phyloP scores from a whole-genome alignment of 208 protist genomes.

The Lotmaria passim region DNA sequence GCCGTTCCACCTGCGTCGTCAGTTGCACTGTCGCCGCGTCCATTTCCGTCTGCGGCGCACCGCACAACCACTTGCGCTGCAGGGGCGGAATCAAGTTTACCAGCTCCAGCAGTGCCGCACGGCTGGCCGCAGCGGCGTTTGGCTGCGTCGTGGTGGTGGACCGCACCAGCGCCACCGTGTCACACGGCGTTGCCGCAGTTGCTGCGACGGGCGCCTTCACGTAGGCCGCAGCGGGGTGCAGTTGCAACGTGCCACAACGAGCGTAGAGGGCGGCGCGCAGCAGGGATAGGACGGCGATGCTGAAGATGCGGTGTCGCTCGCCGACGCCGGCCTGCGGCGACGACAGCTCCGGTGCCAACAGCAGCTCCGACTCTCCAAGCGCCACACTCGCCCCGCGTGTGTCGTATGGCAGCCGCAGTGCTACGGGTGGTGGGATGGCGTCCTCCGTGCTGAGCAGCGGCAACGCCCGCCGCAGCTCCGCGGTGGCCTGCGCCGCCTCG shows the following conservation, averaged over 20 bases:
- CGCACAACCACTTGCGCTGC: slow-evolving; percentile 39
- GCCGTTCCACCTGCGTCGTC: slow-evolving; percentile 14
- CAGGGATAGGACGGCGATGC: slow-evolving; percentile 36
- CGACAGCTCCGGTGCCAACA: slow-evolving; percentile 57
- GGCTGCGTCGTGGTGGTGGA: slow-evolving; percentile 25
- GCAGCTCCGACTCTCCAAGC: slow-evolving; percentile 57
- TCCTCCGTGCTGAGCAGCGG: slow-evolving; percentile 44
- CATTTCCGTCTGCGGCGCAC: slow-evolving; percentile 25
- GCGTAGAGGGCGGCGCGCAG: slow-evolving; percentile 55
- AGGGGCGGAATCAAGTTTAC: slow-evolving; percentile 37
- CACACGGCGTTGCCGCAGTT: background rate
- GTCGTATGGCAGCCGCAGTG: slow-evolving; percentile 72
- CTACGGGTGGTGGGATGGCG: slow-evolving; percentile 54
- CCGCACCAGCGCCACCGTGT: too few species aligned
- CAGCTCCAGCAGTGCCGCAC: slow-evolving; percentile 21
- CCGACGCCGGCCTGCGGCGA: background rate
- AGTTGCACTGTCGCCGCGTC: slow-evolving; percentile 18
- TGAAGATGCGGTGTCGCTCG: slow-evolving; percentile 23
- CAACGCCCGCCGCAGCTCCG: slow-evolving; percentile 30
- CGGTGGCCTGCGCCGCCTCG: background rate
- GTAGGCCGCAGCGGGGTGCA: slow-evolving; percentile 3
- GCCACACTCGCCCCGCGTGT: slow-evolving; percentile 55
- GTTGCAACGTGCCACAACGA: slow-evolving; percentile 24
- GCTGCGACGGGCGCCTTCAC: background rate
- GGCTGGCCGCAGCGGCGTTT: slow-evolving; percentile 18